Evolutionary conservation across 768 basidiomycete genomes (phyloP).

Genomic region (Suillus bovinus): DNA sequence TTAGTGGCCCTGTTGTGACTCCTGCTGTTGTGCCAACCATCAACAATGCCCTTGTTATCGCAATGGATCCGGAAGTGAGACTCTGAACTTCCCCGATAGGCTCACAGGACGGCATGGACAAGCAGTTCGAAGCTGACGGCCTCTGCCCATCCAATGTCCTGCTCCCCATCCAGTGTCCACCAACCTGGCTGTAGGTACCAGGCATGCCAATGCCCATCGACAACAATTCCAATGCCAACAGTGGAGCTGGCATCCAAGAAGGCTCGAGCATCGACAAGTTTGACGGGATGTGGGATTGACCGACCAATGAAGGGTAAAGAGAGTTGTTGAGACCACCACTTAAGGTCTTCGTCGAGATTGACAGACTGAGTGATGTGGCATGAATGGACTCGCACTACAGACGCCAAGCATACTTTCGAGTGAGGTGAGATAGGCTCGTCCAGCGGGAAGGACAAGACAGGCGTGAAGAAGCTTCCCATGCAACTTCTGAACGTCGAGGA

Average conservation of each 20-base stretch:
- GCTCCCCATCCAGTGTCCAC: slow-evolving; percentile 18
- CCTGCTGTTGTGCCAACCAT: slow-evolving; percentile 35
- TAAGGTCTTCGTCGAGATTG: slow-evolving; percentile 23
- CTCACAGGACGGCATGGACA: no score
- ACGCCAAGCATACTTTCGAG: slow-evolving; percentile 39
- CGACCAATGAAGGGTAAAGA: neutral
- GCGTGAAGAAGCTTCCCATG: slow-evolving; percentile 44
- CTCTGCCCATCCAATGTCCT: slow-evolving; percentile 50
- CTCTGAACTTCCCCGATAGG: no score
- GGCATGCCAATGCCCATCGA: slow-evolving; percentile 23
- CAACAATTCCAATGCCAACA: slow-evolving; percentile 32
- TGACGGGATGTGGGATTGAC: slow-evolving; percentile 15
- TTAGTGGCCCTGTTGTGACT: slow-evolving; percentile 20
- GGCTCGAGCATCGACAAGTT: slow-evolving; percentile 28
- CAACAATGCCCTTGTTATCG: slow-evolving; percentile 36
- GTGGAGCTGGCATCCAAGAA: slow-evolving; percentile 39
- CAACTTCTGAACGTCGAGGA: slow-evolving; percentile 35
- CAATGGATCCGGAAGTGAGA: slow-evolving; percentile 11
- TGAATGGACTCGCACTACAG: slow-evolving; percentile 34
- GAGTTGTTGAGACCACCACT: slow-evolving; percentile 33
- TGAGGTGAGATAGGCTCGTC: slow-evolving; percentile 41
- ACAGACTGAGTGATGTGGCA: slow-evolving; percentile 19
- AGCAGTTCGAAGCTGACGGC: slow-evolving; percentile 40
- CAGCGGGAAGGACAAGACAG: slow-evolving; percentile 28
- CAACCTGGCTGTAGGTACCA: slow-evolving; percentile 34